phyloP scores from a whole-genome alignment of 1,284 basidiomycete species.

The Gomphus bonarii region DNA sequence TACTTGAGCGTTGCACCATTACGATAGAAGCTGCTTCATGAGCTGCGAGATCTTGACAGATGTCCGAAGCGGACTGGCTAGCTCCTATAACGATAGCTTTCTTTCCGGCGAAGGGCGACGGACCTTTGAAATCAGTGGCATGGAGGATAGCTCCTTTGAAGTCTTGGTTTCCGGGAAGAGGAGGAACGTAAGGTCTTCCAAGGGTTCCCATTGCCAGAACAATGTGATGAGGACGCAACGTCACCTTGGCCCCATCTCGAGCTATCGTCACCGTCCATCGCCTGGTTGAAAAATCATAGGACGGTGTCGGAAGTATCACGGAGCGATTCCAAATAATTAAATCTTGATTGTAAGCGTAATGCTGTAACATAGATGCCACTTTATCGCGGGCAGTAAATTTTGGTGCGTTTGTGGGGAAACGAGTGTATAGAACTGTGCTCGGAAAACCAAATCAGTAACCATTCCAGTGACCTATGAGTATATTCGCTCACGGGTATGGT shows the following conservation, averaged over 20 bases:
- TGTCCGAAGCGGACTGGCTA: conserved; percentile 27
- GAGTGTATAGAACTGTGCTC: conserved; percentile 13
- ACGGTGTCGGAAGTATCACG: conserved; percentile 10
- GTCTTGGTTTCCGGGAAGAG: conserved; percentile 16
- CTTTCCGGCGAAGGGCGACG: conserved; percentile 21
- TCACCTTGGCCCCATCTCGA: conserved; percentile 19
- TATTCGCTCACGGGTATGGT: conserved; percentile 24
- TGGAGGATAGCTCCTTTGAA: conserved; percentile 26
- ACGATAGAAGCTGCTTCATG: conserved; percentile 24
- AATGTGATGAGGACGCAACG: conserved; percentile 26
- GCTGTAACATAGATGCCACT: conserved; percentile 14
- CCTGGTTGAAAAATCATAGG: conserved; percentile 20
- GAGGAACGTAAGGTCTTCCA: conserved; percentile 24
- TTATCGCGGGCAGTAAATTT: conserved; percentile 13
- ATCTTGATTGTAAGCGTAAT: conserved; percentile 13
- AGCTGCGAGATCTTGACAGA: conserved; percentile 27
- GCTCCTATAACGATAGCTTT: conserved; percentile 31
- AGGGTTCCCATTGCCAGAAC: conserved; percentile 28
- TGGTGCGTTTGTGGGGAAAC: conserved; percentile 13
- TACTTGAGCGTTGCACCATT: conserved; percentile 30
- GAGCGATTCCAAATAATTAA: conserved; percentile 14
- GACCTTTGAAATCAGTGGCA: conserved; percentile 22
- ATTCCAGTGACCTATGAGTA: neutral
- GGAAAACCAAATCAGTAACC: conserved; percentile 25
- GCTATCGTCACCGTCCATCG: conserved; percentile 25